Base-by-base conservation (phyloP, 495 filamentous ascomycete genomes). In the Cenococcum geophilum region DNA sequence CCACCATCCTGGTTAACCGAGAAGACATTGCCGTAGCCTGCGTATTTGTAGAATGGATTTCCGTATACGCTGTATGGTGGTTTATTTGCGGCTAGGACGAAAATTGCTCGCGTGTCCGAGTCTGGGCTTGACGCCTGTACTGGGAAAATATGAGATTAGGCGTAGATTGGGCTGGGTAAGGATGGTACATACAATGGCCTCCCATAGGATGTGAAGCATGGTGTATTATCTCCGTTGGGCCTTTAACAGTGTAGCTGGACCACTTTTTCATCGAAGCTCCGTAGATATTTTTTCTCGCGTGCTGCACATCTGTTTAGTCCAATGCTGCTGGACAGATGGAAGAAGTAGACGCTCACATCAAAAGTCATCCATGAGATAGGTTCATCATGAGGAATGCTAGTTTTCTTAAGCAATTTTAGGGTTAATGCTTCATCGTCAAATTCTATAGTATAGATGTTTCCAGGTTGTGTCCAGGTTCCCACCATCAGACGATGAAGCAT, bases 341-440 rank as follows among this genome's bases (percentile, higher is more conserved):
- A 23, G 14, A 16, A 52, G 1, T 35, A 47, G 16, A 73, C 82
- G 23, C 49, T 72, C 77, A 88, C 86, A 68, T 89, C 86, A 68
- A 92, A 90, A 43, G 87, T 86, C 85, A 93, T 91, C 89, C 89
- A 93, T 65, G 88, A 91, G 68, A 93, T 92, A 3, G 89, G 86
- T 75, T 93, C 88, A 50, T 89, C 85, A 42, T 87, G 75, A 9
- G 88, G 86, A 60, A 91, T 91, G 48, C 84, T 80, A 12, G 88
- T 91, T 62, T 84, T 84, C 78, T 91, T 89, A 70, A 91, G 72
- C 71, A 91, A 64, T 60, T 85, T 80, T 63, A 92, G 71, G 5
- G 80, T 86, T 53, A 88, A 75, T 21, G 79, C 80, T 71, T 89
- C 86, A 70, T 89, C 88, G 75, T 93, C 87, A 68, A 93, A 93